phyloP scores from a whole-genome alignment of 352 stramenopile genomes.

The Pythium rishiriense region DNA sequence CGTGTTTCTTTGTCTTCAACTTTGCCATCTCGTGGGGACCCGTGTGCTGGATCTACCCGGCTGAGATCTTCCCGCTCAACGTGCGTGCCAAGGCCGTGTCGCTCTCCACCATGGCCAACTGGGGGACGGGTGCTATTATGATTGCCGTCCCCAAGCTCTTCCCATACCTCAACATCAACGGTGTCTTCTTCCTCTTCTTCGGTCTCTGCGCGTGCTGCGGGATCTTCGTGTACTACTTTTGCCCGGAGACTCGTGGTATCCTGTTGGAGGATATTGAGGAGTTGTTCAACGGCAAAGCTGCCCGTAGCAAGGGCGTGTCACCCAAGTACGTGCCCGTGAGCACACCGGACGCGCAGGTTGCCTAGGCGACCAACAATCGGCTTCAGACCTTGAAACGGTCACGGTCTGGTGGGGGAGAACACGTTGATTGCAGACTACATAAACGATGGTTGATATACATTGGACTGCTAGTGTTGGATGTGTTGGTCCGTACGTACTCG shows the following conservation, averaged over 20 bases:
- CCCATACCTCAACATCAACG: slow-evolving; percentile 44
- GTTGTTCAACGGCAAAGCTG: slow-evolving; percentile 28
- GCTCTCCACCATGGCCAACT: slow-evolving; percentile 28
- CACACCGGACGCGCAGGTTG: not conserved
- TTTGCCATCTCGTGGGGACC: slow-evolving; percentile 59
- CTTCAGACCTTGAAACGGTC: no score
- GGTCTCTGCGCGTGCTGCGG: slow-evolving; percentile 34
- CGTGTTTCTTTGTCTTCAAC: slow-evolving; percentile 49
- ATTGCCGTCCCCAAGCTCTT: slow-evolving; percentile 50
- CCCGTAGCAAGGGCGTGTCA: not conserved
- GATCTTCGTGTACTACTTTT: slow-evolving; percentile 41
- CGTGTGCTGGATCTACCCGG: slow-evolving; percentile 58
- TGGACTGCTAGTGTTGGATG: no score
- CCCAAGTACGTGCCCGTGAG: slow-evolving; percentile 9
- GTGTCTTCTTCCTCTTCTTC: slow-evolving; percentile 58
- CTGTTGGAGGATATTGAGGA: slow-evolving; percentile 44
- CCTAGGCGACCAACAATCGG: no score
- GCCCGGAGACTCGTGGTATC: slow-evolving; percentile 41
- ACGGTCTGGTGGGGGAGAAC: no score
- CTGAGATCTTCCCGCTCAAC: slow-evolving; percentile 59
- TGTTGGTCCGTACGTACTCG: no score
- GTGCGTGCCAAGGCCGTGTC: slow-evolving; percentile 47
- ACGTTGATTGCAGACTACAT: no score
- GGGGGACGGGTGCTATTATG: slow-evolving; percentile 37
- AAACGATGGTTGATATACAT: no score